Percentiles rank a stretch among this genome's conserved stretches.
phyloP scores from a whole-genome alignment of 2,329 filamentous ascomycete species.

The Phialophora verrucosa region DNA sequence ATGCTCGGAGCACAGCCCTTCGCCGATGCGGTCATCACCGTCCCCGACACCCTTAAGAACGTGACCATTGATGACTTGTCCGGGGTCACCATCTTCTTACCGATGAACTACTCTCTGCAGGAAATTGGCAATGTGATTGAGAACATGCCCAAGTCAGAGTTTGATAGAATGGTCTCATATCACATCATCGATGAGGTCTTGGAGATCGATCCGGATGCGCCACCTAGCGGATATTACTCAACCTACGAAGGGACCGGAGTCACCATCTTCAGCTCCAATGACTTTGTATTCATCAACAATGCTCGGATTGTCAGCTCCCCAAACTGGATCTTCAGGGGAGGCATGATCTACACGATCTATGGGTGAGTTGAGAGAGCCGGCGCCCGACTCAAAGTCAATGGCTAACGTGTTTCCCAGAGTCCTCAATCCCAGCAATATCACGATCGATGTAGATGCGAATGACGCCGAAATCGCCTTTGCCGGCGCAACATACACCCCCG shows the following conservation, averaged over 20 bases:
- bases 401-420: constrained; percentile 11
- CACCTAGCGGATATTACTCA: constrained; percentile 4
- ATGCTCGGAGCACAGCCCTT: constrained; percentile 19
- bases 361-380: constrained; percentile 9
- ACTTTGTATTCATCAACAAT: constrained; percentile 25
- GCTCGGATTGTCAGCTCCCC: constrained; percentile 17
- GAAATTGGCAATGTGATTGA: constrained; percentile 24
- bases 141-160: constrained; percentile 17
- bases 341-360: constrained; percentile 27
- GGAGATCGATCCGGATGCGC: constrained; percentile 12
- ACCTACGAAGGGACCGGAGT: constrained; percentile 27
- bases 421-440: constrained; percentile 24
- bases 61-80: constrained; percentile 24
- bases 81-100: constrained; percentile 29
- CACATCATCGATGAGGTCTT: constrained; percentile 23
- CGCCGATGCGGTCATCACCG: constrained; percentile 13
- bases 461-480: constrained; percentile 22
- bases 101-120: constrained; percentile 26
- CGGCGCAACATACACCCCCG: constrained; percentile 8
- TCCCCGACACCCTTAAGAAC: background rate
- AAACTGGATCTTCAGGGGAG: constrained; percentile 24
- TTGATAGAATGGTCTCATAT: constrained; percentile 24
- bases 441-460: constrained; percentile 17
- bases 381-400: background rate
- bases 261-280: constrained; percentile 17